Conservation (phyloP, 805 yeast genomes). For the Jamesozyma hellenica region DNA sequence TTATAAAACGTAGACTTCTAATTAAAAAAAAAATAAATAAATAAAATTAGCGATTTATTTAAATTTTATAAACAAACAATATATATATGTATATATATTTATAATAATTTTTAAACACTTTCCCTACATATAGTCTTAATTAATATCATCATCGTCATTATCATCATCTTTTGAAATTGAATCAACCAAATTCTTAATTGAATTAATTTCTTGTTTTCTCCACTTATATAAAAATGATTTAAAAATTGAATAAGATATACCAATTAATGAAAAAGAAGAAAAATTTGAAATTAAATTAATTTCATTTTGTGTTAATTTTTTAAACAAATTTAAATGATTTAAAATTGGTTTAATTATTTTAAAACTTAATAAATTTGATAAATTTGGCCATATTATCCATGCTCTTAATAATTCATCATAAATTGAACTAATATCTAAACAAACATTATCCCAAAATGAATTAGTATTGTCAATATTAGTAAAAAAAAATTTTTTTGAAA, state of each 20-base stretch:
- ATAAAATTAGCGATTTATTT: too few species aligned
- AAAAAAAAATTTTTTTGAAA: neutral
- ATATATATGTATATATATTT: too few species aligned
- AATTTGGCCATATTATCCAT: constrained; percentile 14
- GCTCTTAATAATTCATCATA: constrained; percentile 12
- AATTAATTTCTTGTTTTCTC: neutral
- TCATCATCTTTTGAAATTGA: neutral
- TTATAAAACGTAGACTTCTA: too few species aligned
- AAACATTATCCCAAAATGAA: neutral
- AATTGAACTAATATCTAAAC: constrained; percentile 2
- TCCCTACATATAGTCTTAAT: too few species aligned
- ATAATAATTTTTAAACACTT: too few species aligned
- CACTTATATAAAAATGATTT: constrained; percentile 4
- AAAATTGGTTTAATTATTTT: constrained; percentile 3
- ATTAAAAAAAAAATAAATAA: too few species aligned
- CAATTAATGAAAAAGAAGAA: constrained; percentile 18
- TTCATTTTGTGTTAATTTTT: constrained; percentile 12
- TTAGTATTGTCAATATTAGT: neutral
- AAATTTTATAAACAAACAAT: too few species aligned
- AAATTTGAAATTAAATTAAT: constrained; percentile 18
- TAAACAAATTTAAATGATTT: neutral
- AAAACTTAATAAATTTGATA: constrained; percentile 11
- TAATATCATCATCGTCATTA: neutral
- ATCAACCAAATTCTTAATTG: neutral
- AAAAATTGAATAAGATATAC: constrained; percentile 10